Evolutionary conservation across 192 early-diverging fungal genomes (phyloP), one percentile per base, ranked within the genome.

Genomic region (Linderina pennispora): DNA sequence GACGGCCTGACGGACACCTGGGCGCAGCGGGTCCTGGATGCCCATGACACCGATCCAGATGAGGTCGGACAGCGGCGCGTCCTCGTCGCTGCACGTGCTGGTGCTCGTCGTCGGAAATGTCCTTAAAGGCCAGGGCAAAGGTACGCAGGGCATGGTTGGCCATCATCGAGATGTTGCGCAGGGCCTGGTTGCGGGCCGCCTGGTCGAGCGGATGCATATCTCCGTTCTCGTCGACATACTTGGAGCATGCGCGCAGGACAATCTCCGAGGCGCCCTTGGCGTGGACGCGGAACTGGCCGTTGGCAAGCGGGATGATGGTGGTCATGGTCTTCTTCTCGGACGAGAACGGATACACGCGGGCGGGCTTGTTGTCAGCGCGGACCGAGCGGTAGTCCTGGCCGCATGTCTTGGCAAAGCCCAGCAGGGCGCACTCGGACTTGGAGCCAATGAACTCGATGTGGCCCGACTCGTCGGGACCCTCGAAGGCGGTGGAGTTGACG

Each of bases 291-390:
- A 41, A 51, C 6, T 55, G 40, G 2, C 60, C 50, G n/a, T n/a
- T n/a, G 9, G 60, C 40, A 1, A 55, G 34, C 22, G 77, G 73
- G 13, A 83, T 64, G 44, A 86, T 57, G 3, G 83, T 84, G 13
- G 85, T 79, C 93, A 96, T 96, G 43, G 87, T 77, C 79, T 98
- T 98, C 40, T 82, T 79, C 51, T 86, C 77, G 8, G 90, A 93
- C 22, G 82, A 82, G 77, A 98, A 98, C 28, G 95, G 91, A 42
- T 83, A 83, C 23, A 94, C 71, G 34, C 86, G 80, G 13, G 76
- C 71, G n/a, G 80, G 45, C 39, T 65, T 72, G 51, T 37, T 35
- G 44, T 74, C 60, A 3, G 57, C 42, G 38, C 85, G 79, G 48
- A 73, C 52, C 36, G 51, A 49, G 48, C 67, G 73, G 73, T 85